Conservation (phyloP, 2,329 filamentous ascomycete species). For the Elsinoe necatrix region DNA sequence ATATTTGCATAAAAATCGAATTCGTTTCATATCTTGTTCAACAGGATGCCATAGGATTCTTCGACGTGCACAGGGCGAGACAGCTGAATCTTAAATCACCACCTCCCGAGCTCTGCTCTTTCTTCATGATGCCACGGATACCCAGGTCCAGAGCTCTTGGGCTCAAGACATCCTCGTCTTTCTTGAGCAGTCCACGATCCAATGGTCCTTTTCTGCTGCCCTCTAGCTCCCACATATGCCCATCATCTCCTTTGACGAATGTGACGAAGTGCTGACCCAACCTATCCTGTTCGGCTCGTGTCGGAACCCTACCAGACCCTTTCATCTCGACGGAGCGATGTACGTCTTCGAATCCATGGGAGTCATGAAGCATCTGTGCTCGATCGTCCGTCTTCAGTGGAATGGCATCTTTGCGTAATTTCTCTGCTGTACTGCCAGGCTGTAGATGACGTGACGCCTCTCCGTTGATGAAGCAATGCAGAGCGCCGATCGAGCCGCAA, state of each 20-base stretch:
- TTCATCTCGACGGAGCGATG: conserved; percentile 36
- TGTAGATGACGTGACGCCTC: conserved; percentile 36
- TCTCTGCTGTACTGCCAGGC: conserved; percentile 37
- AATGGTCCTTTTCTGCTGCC: conserved; percentile 38
- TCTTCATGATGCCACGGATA: conserved; percentile 32
- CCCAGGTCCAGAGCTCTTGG: conserved; percentile 35
- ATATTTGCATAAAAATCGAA: neutral
- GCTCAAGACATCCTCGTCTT: conserved; percentile 39
- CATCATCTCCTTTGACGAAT: conserved; percentile 40
- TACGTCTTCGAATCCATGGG: conserved; percentile 35
- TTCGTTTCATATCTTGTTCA: neutral
- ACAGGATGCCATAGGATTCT: neutral
- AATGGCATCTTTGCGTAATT: conserved; percentile 37
- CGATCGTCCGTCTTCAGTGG: conserved; percentile 38
- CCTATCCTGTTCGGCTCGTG: conserved; percentile 23
- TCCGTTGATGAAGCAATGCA: conserved; percentile 48
- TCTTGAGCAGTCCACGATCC: conserved; percentile 33
- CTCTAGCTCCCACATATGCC: conserved; percentile 41
- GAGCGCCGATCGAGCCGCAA: conserved; percentile 50
- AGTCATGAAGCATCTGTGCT: conserved; percentile 46
- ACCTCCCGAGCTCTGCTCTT: conserved; percentile 29
- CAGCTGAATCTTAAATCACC: conserved; percentile 36
- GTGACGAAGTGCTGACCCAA: conserved; percentile 38
- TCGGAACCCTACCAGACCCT: conserved; percentile 30
- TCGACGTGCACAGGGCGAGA: conserved; percentile 29